Conservation (phyloP, 1,284 basidiomycete genomes). For the Papiliotrema terrestris region DNA sequence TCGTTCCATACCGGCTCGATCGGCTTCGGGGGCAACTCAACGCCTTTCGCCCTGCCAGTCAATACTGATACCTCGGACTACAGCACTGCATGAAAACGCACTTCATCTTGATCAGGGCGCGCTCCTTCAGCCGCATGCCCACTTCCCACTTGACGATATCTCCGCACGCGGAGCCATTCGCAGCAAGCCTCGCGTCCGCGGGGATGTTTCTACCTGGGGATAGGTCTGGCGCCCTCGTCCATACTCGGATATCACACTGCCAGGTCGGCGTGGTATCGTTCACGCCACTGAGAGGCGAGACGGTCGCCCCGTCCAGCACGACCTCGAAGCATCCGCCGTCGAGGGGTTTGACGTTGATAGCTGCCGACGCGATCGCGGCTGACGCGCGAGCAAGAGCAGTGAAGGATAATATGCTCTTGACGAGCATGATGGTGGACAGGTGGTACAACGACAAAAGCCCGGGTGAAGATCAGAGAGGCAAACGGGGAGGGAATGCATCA, state of each 20-base stretch:
- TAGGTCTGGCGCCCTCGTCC: conserved; percentile 29
- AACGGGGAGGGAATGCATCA: no score
- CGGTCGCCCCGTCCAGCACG: no score
- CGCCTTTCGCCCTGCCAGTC: not conserved
- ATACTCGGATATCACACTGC: conserved; percentile 20
- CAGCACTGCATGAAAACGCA: conserved; percentile 5
- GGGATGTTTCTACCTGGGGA: conserved; percentile 11
- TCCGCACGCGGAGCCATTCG: conserved; percentile 20
- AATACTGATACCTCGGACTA: not conserved
- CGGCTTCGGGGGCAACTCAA: not conserved
- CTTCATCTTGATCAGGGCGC: conserved; percentile 24
- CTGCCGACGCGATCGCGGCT: no score
- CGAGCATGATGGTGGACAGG: no score
- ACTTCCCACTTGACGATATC: conserved; percentile 21
- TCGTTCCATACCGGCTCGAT: not conserved
- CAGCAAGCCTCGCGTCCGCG: conserved; percentile 20
- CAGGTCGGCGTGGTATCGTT: not conserved
- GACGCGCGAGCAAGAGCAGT: no score
- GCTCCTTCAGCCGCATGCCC: conserved; percentile 25
- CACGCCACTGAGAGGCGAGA: no score
- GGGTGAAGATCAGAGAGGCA: no score
- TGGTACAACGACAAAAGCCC: no score
- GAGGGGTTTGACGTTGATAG: no score
- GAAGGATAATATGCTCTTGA: no score
- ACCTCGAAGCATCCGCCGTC: no score